Percentiles rank a stretch among this genome's conserved stretches.
These are phyloP conservation scores for Smittium culicis DNA, from an alignment of 371 early-diverging fungal genomes.

Conservation along the genomic window DNA sequence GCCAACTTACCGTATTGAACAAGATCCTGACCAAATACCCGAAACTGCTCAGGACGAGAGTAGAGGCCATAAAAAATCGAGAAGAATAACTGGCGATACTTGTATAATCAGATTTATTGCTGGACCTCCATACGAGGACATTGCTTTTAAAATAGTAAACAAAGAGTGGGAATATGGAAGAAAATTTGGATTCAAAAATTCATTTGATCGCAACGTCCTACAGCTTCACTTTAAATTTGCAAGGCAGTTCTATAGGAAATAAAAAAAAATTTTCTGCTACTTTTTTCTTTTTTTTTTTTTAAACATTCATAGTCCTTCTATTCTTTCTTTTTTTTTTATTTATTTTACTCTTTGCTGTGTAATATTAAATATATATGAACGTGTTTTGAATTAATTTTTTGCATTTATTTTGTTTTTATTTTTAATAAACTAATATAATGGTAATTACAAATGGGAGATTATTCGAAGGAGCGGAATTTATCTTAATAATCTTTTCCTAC, in stretches of 20 bases:
- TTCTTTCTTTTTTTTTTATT: too few species aligned
- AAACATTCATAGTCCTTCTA: too few species aligned
- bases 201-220: constrained; percentile 81
- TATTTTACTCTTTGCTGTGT: too few species aligned
- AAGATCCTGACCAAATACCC: constrained; percentile 35
- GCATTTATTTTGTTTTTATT: too few species aligned
- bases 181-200: constrained; percentile 77
- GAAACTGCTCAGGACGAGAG: constrained; percentile 20
- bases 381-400: too few species aligned
- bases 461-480: too few species aligned
- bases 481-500: too few species aligned
- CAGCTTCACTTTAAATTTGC: constrained; percentile 90
- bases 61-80: constrained; percentile 29
- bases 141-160: constrained; percentile 88
- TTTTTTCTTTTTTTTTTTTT: too few species aligned
- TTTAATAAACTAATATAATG: too few species aligned
- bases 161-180: constrained; percentile 90
- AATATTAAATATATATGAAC: too few species aligned
- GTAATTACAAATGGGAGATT: too few species aligned
- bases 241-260: constrained; percentile 64
- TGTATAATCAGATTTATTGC: constrained; percentile 76
- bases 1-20: constrained; percentile 73
- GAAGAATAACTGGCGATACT: constrained; percentile 37
- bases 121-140: constrained; percentile 91
- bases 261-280: too few species aligned